Percentiles rank a stretch among this genome's conserved stretches.
Conservation (phyloP, 164 flowering plant species). For the Kingdonia uniflora region DNA sequence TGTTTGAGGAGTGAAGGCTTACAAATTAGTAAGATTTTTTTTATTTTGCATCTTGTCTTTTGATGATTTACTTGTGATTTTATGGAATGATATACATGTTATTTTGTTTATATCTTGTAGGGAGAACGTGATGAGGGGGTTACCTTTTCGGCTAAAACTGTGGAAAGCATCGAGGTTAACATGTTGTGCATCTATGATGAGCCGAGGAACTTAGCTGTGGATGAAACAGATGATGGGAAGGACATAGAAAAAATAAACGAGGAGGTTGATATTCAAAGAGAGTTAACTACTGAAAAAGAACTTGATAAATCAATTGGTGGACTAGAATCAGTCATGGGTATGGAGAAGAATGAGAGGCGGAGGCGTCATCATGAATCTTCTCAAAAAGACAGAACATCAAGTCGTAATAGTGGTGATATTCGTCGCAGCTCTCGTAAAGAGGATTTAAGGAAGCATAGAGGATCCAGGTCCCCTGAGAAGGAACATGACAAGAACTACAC, state of each 20-base stretch:
- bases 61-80: background rate
- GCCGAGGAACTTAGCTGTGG: background rate
- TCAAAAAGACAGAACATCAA: background rate
- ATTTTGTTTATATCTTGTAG: constrained; percentile 14
- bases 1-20: constrained; percentile 36
- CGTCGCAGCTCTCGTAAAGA: constrained; percentile 5
- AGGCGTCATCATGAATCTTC: constrained; percentile 4
- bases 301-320: constrained; percentile 1
- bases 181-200: constrained; percentile 4
- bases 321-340: constrained; percentile 1
- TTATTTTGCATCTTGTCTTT: constrained; percentile 3
- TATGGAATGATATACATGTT: background rate
- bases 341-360: constrained; percentile 6
- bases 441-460: constrained; percentile 2
- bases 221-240: constrained; percentile 1
- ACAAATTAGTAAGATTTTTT: constrained; percentile 45
- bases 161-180: constrained; percentile 6
- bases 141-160: constrained; percentile 1
- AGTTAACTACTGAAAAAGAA: constrained; percentile 6
- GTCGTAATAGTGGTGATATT: constrained; percentile 19
- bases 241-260: constrained; percentile 2
- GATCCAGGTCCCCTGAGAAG: constrained; percentile 19
- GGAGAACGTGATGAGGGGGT: constrained; percentile 11
- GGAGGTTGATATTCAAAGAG: constrained; percentile 4
- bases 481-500: constrained; percentile 7